A percentile compares a stretch with the other conserved stretches of the same genome.
Evolutionary conservation across 768 basidiomycete genomes (phyloP).

Genomic region (Termitomyces sp.): DNA sequence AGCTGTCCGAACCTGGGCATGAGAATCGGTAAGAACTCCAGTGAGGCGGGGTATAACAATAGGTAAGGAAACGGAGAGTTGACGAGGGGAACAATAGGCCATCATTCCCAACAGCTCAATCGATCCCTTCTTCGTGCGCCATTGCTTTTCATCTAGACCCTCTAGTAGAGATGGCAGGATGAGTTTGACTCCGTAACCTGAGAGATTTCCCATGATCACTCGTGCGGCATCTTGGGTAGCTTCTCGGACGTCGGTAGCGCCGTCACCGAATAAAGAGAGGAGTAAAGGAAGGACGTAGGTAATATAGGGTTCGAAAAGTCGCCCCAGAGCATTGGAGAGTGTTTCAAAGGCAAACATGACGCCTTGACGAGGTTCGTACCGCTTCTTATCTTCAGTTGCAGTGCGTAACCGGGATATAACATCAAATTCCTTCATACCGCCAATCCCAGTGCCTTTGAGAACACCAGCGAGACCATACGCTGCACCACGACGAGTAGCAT

Average conservation of each 20-base stretch:
- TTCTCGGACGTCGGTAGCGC: conserved; percentile 84
- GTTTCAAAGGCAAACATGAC: conserved; percentile 96
- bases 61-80: conserved; percentile 91
- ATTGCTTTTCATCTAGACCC: conserved; percentile 96
- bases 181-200: conserved; percentile 93
- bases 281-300: conserved; percentile 80
- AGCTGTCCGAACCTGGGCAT: conserved; percentile 89
- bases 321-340: conserved; percentile 79
- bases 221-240: conserved; percentile 89
- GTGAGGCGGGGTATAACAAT: conserved; percentile 97
- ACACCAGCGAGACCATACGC: conserved; percentile 95
- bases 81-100: conserved; percentile 96
- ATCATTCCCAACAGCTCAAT: conserved; percentile 97
- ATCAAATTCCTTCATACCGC: conserved; percentile 80
- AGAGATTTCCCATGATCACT: conserved; percentile 93
- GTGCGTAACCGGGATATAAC: conserved; percentile 69
- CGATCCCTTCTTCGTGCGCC: conserved; percentile 96
- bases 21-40: conserved; percentile 93
- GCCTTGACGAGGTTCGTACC: conserved; percentile 84
- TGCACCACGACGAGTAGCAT: conserved; percentile 93
- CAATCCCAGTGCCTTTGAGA: conserved; percentile 86
- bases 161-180: conserved; percentile 87
- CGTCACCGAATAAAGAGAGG: conserved; percentile 83
- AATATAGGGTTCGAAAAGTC: conserved; percentile 92
- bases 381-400: conserved; percentile 87